A percentile compares a stretch with the other conserved stretches of the same genome.
phyloP scores from a whole-genome alignment of 108 stramenopile genomes.

The Pseudonitzschia pungens region DNA sequence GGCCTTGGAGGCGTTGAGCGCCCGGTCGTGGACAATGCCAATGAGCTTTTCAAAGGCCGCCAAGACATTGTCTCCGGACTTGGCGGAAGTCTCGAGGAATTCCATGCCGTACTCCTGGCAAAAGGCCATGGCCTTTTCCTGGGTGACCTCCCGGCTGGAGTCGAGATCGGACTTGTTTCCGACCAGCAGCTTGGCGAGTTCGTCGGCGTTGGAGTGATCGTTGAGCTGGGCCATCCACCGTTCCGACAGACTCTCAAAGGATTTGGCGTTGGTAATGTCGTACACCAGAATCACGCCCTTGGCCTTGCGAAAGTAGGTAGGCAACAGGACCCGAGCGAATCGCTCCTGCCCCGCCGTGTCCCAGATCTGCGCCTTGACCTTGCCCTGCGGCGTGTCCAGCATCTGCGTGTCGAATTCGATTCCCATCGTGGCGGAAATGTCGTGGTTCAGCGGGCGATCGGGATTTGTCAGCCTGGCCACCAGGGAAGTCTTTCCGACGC shows the following conservation, averaged over 20 bases:
- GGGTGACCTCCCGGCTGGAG: conserved; percentile 66
- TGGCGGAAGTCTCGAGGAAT: conserved; percentile 80
- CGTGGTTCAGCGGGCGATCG: conserved; percentile 83
- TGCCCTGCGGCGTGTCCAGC: conserved; percentile 87
- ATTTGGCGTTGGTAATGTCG: conserved; percentile 84
- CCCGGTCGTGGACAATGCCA: conserved; percentile 84
- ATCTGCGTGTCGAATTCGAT: conserved; percentile 95
- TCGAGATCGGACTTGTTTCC: conserved; percentile 90
- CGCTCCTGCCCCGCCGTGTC: conserved; percentile 94
- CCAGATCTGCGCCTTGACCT: conserved; percentile 94
- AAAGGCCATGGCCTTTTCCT: conserved; percentile 76
- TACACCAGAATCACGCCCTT: conserved; percentile 91
- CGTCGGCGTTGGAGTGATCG: conserved; percentile 81
- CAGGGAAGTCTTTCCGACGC: conserved; percentile 88
- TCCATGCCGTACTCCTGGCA: conserved; percentile 88
- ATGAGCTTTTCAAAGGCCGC: conserved; percentile 84
- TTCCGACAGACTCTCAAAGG: conserved; percentile 72
- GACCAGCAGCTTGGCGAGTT: conserved; percentile 82
- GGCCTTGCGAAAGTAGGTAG: conserved; percentile 91
- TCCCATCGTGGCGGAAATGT: conserved; percentile 92
- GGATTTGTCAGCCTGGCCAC: conserved; percentile 88
- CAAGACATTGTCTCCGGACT: conserved; percentile 78
- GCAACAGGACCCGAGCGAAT: conserved; percentile 85
- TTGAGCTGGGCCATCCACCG: conserved; percentile 88
- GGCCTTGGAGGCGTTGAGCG: conserved; percentile 51